Base-by-base conservation (phyloP, 768 basidiomycete species). In the Leccinum disarticulatum region DNA sequence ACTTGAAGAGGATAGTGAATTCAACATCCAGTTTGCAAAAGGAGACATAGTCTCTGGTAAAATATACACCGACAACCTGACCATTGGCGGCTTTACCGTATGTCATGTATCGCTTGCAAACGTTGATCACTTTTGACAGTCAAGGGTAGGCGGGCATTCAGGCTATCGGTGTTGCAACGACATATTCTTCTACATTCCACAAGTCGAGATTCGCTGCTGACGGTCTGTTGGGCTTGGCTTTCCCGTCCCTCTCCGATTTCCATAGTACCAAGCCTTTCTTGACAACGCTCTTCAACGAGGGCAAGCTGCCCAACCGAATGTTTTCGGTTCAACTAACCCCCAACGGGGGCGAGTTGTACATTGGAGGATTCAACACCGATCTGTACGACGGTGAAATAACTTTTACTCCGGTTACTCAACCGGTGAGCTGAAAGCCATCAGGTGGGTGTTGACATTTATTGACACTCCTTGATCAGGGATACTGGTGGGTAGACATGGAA, bases 171-270 rank as follows among this genome's bases (percentile, higher is more conserved):
- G 60, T 43, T n/a, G 67, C 64, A 3, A 46, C 43, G 2, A 0
- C 19, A 4, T 66, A 65, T 30, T 58, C 58, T 11, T 6, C 58
- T 28, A 10, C 13, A 4, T 22, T 68, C 5, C 14, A 25, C 4
- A 3, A 1, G 9, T 4, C 1, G 2, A n/a, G 25, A 1, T 68
- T 65, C n/a, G 55, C 55, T 7, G 1, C 68, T 1, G 64, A 71
- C 30, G 66, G 68, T 4, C 41, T 76, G 30, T 60, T 76, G 61
- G 77, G 80, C 49, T 74, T 81, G 79, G 80, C 63, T 0, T 81
- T 77, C 72, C 67, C 67, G 30, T 58, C 75, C 13, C 9, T 35
- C 30, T 31, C 30, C 30, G 30, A 31, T 2, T 31, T 31, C 9
- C 30, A 31, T 31, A 6, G 25, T 25, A 25, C 35, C 11, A 14